Evolutionary conservation across 306 rosid genomes (phyloP), one percentile per base, ranked within the genome.

Genomic region (Rubus idaeus): DNA sequence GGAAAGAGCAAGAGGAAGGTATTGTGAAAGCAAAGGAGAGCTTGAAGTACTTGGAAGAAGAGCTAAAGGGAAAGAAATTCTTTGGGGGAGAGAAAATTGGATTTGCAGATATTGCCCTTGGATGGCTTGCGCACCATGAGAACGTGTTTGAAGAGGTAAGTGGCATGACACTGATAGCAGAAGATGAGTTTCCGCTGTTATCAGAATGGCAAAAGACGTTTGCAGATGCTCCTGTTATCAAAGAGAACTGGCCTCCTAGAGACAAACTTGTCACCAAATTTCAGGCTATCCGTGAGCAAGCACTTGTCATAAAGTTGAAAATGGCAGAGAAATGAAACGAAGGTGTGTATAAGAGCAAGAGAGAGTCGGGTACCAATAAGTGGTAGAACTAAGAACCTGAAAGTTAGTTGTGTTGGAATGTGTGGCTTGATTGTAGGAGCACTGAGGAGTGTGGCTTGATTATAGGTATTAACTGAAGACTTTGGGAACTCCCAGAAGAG

Each of bases 1-100:
- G 85, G 72, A 77, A 78, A 45, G 79, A 67, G 37, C 82, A 82
- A 78, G 85, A 74, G 79, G 82, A 82, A 73, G 77, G 63, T 21
- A 56, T 40, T 26, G 64, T 39, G 26, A 44, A 30, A 57, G 73
- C 76, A n/a, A 30, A 68, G 14, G 79, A 74, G 63, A 82, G 50
- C 44, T 47, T 78, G 71, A 74, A 68, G 75, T 61, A 13, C 39
- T 35, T 82, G 39, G 82, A 82, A 68, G 79, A 55, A 74, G 70
- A 67, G 55, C 76, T 78, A 0, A 74, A 55, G 18, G 79, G 82
- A 8, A 82, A 82, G 58, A 82, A 68, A 12, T 63, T 82, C 68
- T 74, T 82, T 64, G 58, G 73, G 11, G 74, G 82, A 40, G 70
- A 82, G 21, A 51, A 51, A 42, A 5, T 82, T 30, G 77, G 82